phyloP scores from a whole-genome alignment of 306 rosid species.

The Trichosanthes truncata region DNA sequence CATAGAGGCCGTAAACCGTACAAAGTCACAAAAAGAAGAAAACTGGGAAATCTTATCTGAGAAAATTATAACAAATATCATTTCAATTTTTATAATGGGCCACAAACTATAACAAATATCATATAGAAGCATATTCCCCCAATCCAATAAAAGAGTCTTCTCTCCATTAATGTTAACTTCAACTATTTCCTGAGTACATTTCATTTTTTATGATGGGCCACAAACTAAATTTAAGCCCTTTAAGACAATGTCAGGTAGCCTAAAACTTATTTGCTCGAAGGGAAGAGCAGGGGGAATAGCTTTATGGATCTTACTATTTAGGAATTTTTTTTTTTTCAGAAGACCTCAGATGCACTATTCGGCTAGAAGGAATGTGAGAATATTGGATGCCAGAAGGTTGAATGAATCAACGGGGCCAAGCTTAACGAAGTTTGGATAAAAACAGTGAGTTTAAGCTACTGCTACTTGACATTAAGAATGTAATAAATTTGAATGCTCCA shows the following conservation, averaged over 20 bases:
- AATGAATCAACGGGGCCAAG: not conserved
- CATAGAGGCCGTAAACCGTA: no score
- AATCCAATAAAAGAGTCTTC: not conserved
- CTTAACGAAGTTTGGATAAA: not conserved
- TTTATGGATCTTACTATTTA: not conserved
- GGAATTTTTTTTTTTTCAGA: not conserved
- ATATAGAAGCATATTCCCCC: slow-evolving; percentile 3
- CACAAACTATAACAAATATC: slow-evolving; percentile 5
- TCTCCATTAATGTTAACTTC: not conserved
- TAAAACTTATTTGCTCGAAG: not conserved
- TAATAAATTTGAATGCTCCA: not conserved
- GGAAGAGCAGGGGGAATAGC: not conserved
- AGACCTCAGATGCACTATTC: not conserved
- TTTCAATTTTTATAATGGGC: no score
- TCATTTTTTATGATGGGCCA: not conserved
- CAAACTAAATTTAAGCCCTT: not conserved
- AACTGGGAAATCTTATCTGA: no score
- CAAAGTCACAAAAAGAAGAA: no score
- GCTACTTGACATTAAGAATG: not conserved
- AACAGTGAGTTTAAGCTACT: not conserved
- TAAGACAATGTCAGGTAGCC: not conserved
- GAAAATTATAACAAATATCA: no score
- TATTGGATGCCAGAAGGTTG: not conserved
- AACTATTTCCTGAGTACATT: not conserved
- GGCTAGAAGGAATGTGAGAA: not conserved